A percentile compares a stretch with the other conserved stretches of the same genome.
Conservation (phyloP, 2,329 filamentous ascomycete genomes). For the Pyrenochaeta sp. region DNA sequence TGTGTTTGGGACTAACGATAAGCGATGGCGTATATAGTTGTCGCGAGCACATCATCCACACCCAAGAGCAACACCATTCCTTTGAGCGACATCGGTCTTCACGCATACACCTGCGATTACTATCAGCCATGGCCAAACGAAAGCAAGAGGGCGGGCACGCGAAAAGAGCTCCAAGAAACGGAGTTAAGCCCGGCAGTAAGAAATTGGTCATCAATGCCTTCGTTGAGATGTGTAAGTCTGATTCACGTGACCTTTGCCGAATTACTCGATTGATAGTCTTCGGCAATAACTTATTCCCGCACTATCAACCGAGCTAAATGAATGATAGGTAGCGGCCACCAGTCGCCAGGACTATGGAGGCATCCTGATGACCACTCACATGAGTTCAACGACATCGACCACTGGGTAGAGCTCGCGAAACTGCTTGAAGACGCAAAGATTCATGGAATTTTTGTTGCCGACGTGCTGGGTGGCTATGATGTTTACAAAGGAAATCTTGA, state of each 20-base stretch:
- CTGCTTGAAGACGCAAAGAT: constrained; percentile 49
- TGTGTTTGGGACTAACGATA: constrained; percentile 17
- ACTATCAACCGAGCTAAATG: constrained; percentile 2
- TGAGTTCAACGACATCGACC: constrained; percentile 56
- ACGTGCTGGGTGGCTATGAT: constrained; percentile 67
- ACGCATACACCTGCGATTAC: constrained; percentile 8
- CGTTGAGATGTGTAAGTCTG: constrained; percentile 49
- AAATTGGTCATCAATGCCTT: constrained; percentile 54
- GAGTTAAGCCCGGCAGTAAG: constrained; percentile 32
- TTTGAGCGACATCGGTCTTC: constrained; percentile 29
- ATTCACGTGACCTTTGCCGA: constrained; percentile 1
- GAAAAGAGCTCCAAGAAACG: constrained; percentile 17
- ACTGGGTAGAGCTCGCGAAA: constrained; percentile 50
- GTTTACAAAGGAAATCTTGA: constrained; percentile 71
- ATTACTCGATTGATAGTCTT: neutral
- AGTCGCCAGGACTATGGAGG: constrained; percentile 66
- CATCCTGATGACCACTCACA: constrained; percentile 70
- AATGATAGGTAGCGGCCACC: constrained; percentile 36
- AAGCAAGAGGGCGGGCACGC: constrained; percentile 21
- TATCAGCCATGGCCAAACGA: constrained; percentile 17
- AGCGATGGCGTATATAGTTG: constrained; percentile 37
- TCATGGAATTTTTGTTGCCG: constrained; percentile 52
- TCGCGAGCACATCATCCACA: constrained; percentile 38
- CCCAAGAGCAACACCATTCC: constrained; percentile 19
- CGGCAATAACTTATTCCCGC: constrained; percentile 2